A percentile compares a stretch with the other conserved stretches of the same genome.
These are phyloP conservation scores for Thielaviopsis euricoi DNA, from an alignment of 2,329 filamentous ascomycete genomes.

Conservation along the genomic window DNA sequence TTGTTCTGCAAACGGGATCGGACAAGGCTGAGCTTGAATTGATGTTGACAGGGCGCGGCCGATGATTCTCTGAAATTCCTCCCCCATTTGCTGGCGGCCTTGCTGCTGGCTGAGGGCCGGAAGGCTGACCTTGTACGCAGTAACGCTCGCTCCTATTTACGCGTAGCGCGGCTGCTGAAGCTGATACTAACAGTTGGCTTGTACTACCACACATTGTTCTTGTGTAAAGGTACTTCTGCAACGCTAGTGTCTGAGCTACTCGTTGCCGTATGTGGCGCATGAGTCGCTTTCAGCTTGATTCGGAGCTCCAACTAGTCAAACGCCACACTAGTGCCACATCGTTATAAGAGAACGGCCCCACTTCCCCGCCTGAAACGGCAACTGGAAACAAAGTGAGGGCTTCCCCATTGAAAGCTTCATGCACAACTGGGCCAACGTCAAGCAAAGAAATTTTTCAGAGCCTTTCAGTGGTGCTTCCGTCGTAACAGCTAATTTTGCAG, in stretches of 20 bases:
- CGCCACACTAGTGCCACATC: slow-evolving; percentile 10
- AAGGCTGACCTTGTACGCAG: not conserved
- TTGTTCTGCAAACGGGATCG: not conserved
- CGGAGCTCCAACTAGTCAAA: not conserved
- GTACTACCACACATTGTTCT: not conserved
- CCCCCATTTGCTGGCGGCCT: not conserved
- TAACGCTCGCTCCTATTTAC: slow-evolving; percentile 1
- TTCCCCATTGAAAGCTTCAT: slow-evolving; percentile 7
- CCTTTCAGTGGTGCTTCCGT: slow-evolving; percentile 12
- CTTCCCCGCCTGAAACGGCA: slow-evolving; percentile 11
- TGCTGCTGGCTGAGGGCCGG: not conserved
- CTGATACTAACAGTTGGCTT: not conserved
- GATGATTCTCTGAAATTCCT: not conserved
- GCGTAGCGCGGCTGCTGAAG: slow-evolving; percentile 10
- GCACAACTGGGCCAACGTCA: slow-evolving; percentile 10
- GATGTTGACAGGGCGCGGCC: slow-evolving; percentile 8
- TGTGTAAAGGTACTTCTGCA: slow-evolving; percentile 1
- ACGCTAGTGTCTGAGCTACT: not conserved
- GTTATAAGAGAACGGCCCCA: slow-evolving; percentile 8
- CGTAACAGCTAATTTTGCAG: slow-evolving; percentile 6
- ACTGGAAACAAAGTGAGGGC: slow-evolving; percentile 4
- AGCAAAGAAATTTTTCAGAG: slow-evolving; percentile 11
- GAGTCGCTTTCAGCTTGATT: not conserved
- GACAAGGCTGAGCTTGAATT: slow-evolving; percentile 8
- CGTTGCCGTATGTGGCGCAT: no score